Evolutionary conservation across 2,329 filamentous ascomycete genomes (phyloP).

Genomic region (Trichophyton mentagrophytes): DNA sequence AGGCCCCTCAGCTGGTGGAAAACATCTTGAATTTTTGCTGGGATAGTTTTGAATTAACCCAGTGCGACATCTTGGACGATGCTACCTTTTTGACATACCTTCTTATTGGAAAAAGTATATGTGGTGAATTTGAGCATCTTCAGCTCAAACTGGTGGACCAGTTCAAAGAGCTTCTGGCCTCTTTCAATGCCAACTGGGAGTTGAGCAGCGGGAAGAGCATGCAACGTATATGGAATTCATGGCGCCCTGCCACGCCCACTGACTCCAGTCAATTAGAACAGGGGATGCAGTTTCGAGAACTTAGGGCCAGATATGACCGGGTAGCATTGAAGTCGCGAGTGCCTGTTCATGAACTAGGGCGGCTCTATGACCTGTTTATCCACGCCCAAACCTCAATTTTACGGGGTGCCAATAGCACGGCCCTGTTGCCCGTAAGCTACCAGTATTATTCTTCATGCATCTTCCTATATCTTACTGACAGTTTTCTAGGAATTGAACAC

Average conservation of each 20-base stretch:
- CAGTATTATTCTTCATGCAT: background rate
- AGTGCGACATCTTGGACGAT: constrained; percentile 36
- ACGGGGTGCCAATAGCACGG: constrained; percentile 25
- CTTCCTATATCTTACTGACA: constrained; percentile 10
- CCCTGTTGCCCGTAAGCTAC: constrained; percentile 22
- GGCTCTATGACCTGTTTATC: constrained; percentile 25
- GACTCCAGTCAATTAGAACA: constrained; percentile 23
- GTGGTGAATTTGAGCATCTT: constrained; percentile 22
- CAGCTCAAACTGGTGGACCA: constrained; percentile 19
- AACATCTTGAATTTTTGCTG: constrained; percentile 35
- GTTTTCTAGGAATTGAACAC: constrained; percentile 23
- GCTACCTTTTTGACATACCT: constrained; percentile 44
- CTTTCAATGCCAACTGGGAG: constrained; percentile 58
- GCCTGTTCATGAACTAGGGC: constrained; percentile 25
- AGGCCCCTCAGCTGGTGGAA: constrained; percentile 19
- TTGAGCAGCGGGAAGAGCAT: constrained; percentile 65
- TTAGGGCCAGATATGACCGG: constrained; percentile 27
- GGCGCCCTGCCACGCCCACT: constrained; percentile 49
- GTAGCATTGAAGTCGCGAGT: constrained; percentile 27
- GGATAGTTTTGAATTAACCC: constrained; percentile 36
- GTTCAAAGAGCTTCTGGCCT: constrained; percentile 29
- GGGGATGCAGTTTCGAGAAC: constrained; percentile 25
- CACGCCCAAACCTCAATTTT: constrained; percentile 28
- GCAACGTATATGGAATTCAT: constrained; percentile 61
- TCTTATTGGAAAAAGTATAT: constrained; percentile 26